These are phyloP conservation scores for Phytomonas sp. DNA, from an alignment of 208 protist genomes.

Conservation along the genomic window DNA sequence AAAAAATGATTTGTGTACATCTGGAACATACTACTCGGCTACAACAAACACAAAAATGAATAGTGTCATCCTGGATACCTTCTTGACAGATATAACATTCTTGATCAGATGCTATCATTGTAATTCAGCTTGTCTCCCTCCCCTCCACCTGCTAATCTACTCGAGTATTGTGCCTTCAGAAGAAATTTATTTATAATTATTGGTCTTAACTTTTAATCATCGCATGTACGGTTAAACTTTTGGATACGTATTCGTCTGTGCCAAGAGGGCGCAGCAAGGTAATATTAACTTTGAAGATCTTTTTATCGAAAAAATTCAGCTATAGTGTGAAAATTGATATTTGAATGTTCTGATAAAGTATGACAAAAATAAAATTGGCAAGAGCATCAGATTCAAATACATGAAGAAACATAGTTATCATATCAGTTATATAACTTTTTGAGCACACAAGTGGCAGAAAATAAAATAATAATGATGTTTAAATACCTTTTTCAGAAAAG, in stretches of 20 bases:
- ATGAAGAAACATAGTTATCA: not conserved
- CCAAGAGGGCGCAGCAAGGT: not conserved
- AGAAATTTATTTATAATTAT: not conserved
- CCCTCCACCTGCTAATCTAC: not conserved
- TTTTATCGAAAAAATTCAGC: not conserved
- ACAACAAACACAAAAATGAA: slow-evolving; percentile 41
- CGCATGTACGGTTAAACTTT: not conserved
- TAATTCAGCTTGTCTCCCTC: not conserved
- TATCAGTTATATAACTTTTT: not conserved
- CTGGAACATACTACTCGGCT: slow-evolving; percentile 23
- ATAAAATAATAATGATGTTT: not conserved
- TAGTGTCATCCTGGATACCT: slow-evolving; percentile 5
- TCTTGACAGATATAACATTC: slow-evolving; percentile 20
- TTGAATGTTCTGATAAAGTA: not conserved
- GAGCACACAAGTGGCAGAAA: not conserved
- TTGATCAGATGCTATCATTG: slow-evolving; percentile 10
- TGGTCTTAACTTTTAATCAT: not conserved
- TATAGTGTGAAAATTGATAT: not conserved
- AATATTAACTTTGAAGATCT: not conserved
- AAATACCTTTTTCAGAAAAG: not conserved
- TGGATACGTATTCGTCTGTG: not conserved
- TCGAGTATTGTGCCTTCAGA: not conserved
- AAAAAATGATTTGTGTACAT: slow-evolving; percentile 21
- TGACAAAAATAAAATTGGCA: not conserved
- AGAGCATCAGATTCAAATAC: not conserved